Evolutionary conservation across 2,329 filamentous ascomycete species (phyloP), one percentile per base, ranked within the genome.

Genomic region (Phyllosticta ampelicida): DNA sequence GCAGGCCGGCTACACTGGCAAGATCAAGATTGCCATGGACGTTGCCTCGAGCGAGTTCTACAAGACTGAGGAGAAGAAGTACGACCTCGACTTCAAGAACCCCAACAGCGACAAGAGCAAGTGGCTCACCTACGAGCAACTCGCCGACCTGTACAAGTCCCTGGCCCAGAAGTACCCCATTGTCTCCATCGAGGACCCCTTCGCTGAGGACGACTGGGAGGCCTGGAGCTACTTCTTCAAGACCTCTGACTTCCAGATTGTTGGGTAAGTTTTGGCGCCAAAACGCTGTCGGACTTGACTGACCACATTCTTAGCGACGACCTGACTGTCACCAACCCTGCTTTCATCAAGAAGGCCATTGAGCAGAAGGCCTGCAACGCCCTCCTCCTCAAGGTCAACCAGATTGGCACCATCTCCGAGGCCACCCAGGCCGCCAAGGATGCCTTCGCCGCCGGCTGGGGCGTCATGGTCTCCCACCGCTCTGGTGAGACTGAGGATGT

Each of bases 181-280:
- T 72, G 90, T 97, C 79, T 89, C 85, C 77, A 97, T 99, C 69
- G 94, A 99, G 81, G 94, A 99, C 76, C 94, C 94, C 74, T 99
- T 99, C 79, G 92, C 90, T 65, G 94, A 99, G 85, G 94, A 97
- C 72, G 94, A 99, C 83, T 99, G 94, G 94, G 92, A 97, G 85
- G 94, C 94, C 63, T 99, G 94, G 94, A 95, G 89, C 85, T 96
- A 97, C 86, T 99, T 97, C 87, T 96, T 87, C 87, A 96, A 96
- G 88, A 94, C 89, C 70, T 90, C 90, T 73, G 86, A 96, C 78
- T 91, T 95, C 82, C 94, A 99, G 84, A 90, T 99, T 73, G 94
- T 99, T 66, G 94, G 78, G 77, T 79, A 71, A 64, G 75, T 63
- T 48, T 11, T 44, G 36, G 13, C n/a, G 36, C 36, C 11, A 44